Conservation (phyloP, 2,329 filamentous ascomycete species). For the Xylariaceae sp. region DNA sequence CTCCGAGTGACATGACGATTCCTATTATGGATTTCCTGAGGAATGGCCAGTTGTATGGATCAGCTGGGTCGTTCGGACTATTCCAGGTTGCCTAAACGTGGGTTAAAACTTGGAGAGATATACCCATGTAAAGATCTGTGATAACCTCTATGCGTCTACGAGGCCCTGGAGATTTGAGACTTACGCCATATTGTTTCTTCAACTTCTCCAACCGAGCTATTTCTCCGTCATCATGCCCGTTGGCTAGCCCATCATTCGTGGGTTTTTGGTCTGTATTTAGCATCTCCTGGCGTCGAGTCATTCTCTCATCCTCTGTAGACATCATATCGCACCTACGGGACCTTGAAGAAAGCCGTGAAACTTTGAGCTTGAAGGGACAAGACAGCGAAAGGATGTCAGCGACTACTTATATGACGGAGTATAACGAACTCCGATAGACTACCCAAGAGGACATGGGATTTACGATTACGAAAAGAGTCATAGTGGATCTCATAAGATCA, state of each 20-base stretch:
- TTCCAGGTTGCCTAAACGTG: slow-evolving; percentile 19
- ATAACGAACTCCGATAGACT: too few species aligned
- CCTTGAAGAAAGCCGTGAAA: too few species aligned
- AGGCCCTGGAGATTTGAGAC: background rate
- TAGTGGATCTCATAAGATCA: too few species aligned
- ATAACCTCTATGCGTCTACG: background rate
- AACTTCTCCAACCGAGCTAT: background rate
- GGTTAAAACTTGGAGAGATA: background rate
- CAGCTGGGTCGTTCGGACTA: slow-evolving; percentile 17
- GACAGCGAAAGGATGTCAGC: too few species aligned
- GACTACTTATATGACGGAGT: too few species aligned
- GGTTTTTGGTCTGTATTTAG: background rate
- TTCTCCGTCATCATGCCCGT: background rate
- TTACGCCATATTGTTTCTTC: background rate
- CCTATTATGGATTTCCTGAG: slow-evolving; percentile 21
- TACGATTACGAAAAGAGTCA: too few species aligned
- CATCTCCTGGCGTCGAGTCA: background rate
- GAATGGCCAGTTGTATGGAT: slow-evolving; percentile 22
- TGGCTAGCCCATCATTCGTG: background rate
- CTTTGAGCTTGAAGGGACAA: too few species aligned
- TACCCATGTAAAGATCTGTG: background rate
- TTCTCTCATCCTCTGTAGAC: background rate
- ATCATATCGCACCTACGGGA: background rate
- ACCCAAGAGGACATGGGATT: too few species aligned
- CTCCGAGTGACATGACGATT: slow-evolving; percentile 31